phyloP scores from a whole-genome alignment of 2,329 filamentous ascomycete species.

The Colletotrichum acutatum region DNA sequence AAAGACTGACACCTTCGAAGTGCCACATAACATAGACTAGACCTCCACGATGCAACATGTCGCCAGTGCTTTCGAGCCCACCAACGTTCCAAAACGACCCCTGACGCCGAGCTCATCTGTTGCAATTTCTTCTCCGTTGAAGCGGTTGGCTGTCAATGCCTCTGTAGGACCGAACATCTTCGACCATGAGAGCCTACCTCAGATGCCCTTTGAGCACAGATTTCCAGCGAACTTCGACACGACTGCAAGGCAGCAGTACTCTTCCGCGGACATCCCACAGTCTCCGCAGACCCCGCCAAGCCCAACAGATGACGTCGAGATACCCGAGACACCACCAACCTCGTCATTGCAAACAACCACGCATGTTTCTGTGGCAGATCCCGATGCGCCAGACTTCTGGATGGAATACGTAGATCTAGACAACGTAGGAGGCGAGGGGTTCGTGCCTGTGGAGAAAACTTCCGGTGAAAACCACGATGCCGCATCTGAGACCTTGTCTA shows the following conservation, averaged over 20 bases:
- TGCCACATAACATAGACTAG: not conserved
- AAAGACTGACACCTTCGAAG: not conserved
- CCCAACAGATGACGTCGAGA: not conserved
- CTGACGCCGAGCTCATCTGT: not conserved
- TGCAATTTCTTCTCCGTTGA: not conserved
- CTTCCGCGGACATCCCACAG: not conserved
- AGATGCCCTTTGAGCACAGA: no score
- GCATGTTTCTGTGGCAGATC: not conserved
- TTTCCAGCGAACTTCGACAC: not conserved
- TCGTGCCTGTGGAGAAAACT: not conserved
- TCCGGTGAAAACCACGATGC: not conserved
- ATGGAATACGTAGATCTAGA: constrained; percentile 21
- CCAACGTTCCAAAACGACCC: constrained; percentile 17
- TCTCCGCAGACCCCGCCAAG: not conserved
- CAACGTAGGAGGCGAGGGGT: not conserved
- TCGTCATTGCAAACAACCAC: not conserved
- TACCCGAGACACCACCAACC: constrained; percentile 1
- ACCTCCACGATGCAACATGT: not conserved
- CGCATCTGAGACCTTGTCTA: not conserved
- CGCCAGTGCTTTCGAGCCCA: not conserved
- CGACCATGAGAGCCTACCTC: not conserved
- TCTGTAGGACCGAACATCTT: not conserved
- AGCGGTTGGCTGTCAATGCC: not conserved
- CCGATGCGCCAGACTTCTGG: constrained; percentile 1
- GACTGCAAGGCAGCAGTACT: not conserved